Percentiles rank a stretch among this genome's conserved stretches.
Evolutionary conservation across 169 alveolate genomes (phyloP).

Genomic region (Eimeria nieschulzi): DNA sequence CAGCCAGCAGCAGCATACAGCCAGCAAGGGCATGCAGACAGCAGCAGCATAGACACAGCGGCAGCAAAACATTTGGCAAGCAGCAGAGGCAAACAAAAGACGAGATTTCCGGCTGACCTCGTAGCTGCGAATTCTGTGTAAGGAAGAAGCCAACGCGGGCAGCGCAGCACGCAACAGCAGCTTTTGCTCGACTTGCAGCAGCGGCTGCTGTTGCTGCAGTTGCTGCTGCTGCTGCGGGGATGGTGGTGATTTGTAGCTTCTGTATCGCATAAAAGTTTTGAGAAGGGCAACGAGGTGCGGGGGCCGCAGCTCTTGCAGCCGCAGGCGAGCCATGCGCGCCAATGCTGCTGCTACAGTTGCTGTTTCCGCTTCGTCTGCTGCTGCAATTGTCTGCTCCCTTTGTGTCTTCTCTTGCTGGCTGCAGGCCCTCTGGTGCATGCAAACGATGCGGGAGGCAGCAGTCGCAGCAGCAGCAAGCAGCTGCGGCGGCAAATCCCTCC

Average conservation of each 20-base stretch:
- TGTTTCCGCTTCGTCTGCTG: neutral
- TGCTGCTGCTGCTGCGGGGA: neutral
- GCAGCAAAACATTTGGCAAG: neutral
- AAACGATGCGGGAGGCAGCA: neutral
- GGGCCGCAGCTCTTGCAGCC: neutral
- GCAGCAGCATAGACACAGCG: neutral
- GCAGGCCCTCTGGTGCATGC: neutral
- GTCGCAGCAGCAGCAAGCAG: neutral
- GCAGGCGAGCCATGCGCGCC: conserved; percentile 1
- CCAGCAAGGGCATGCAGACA: neutral
- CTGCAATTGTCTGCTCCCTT: neutral
- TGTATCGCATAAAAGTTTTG: neutral
- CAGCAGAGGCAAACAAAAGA: too few relatives aligned
- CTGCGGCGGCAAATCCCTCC: neutral
- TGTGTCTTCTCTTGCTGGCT: neutral
- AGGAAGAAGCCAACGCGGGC: neutral
- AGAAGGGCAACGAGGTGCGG: neutral
- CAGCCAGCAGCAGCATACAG: neutral
- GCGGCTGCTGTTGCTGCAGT: too few relatives aligned
- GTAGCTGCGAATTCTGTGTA: neutral
- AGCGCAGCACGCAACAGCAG: neutral
- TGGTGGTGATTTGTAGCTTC: neutral
- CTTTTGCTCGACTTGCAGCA: neutral
- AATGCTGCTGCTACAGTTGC: neutral
- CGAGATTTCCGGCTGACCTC: neutral